Evolutionary conservation across 208 protist genomes (phyloP), one percentile per base, ranked within the genome.

Genomic region (Lotmaria passim): DNA sequence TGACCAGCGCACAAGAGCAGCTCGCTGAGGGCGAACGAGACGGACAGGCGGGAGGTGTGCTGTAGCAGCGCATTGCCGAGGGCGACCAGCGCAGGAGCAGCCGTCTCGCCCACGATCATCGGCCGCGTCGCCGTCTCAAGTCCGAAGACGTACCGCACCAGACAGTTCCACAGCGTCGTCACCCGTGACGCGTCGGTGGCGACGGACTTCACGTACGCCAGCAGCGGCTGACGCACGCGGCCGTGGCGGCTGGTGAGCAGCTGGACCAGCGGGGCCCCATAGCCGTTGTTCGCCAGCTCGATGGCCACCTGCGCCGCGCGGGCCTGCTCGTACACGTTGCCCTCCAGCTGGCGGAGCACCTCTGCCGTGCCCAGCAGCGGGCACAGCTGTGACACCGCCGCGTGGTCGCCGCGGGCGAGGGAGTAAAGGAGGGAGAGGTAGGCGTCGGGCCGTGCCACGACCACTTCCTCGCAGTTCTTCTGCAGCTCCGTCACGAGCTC

Each of bases 391-490:
- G 67, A 55, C 17, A 68, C 61, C 23, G 39, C 55, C 19, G 68
- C 60, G 48, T 55, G 50, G 19, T 63, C 60, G 28, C 36, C 51
- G 52, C 59, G 57, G 30, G 39, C 50, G 21, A 79, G 69, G 48
- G 65, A 55, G 59, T 94, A 85, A 28, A 63, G 58, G 30, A 96
- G 83, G 14, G 80, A 78, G 19, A 96, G 78, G 65, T 92, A 96
- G 17, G 92, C 92, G 52, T 93, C 87, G n/a, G 92, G 86, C 17
- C 92, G 87, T 15, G 67, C 75, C 60, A 93, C 86, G 46, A 93
- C 78, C 50, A 92, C 79, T 70, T 92, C 86, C 28, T 74, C 81
- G 78, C 92, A 96, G 55, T 89, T 78, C 57, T 74, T 70, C 52
- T 95, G 68, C 19, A 96, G 66, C 24, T 75, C 75, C 31, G 59